Evolutionary conservation across 257 asterid species (phyloP).

Genomic region (Capsicum chinense): DNA sequence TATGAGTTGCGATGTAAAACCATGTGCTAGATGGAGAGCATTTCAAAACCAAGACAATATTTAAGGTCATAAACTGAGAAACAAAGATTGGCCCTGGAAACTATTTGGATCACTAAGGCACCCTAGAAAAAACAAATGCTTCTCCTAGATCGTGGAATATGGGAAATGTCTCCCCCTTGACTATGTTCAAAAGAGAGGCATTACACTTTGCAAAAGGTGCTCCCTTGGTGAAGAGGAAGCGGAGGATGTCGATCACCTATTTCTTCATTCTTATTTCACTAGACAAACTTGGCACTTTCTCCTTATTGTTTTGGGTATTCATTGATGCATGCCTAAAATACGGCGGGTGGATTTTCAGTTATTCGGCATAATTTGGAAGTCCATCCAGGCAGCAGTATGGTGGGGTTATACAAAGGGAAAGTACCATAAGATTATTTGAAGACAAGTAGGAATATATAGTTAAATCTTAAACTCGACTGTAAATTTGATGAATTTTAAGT

Average conservation of each 20-base stretch:
- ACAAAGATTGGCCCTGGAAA: background rate
- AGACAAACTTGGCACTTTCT: background rate
- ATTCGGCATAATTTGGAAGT: background rate
- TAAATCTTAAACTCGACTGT: background rate
- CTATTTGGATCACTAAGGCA: background rate
- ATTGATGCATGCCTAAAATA: background rate
- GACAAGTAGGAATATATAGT: background rate
- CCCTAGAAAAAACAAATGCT: background rate
- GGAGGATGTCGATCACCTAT: background rate
- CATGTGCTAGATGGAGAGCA: background rate
- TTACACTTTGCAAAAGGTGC: background rate
- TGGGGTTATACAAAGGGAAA: background rate
- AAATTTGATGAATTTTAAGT: background rate
- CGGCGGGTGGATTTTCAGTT: background rate
- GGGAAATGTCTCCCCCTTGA: background rate
- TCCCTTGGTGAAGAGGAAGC: background rate
- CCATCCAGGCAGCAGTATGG: background rate
- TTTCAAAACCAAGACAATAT: background rate
- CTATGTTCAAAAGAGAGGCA: background rate
- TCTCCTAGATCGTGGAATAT: background rate
- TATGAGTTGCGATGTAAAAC: background rate
- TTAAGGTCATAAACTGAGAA: conserved; percentile 1
- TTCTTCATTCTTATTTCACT: background rate
- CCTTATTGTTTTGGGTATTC: background rate
- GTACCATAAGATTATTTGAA: background rate